phyloP scores from a whole-genome alignment of 352 stramenopile species.

The Pythium grandisporangium region DNA sequence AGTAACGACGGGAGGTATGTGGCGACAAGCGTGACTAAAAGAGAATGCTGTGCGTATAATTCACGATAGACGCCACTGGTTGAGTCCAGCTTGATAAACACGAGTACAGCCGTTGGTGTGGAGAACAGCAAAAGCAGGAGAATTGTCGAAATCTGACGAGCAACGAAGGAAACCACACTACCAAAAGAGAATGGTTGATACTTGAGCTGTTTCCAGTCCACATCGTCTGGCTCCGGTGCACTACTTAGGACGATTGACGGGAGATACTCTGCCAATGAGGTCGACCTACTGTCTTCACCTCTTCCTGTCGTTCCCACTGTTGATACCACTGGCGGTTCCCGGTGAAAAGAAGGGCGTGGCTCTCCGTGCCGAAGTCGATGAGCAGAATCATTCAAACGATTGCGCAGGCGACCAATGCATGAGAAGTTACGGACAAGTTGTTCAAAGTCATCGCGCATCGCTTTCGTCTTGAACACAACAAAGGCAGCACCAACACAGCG shows the following conservation, averaged over 20 bases:
- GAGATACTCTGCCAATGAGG: conserved; percentile 27
- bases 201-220: conserved; percentile 68
- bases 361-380: conserved; percentile 5
- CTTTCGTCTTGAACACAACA: conserved; percentile 58
- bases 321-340: neutral
- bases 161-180: conserved; percentile 22
- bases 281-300: conserved; percentile 2
- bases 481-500: conserved; percentile 61
- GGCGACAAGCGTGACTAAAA: conserved; percentile 50
- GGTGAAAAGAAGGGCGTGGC: conserved; percentile 1
- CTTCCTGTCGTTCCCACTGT: no score
- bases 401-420: conserved; percentile 23
- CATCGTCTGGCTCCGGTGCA: conserved; percentile 66
- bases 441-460: conserved; percentile 50
- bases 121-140: conserved; percentile 60
- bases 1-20: conserved; percentile 69
- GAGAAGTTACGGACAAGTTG: conserved; percentile 33
- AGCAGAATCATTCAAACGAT: conserved; percentile 23
- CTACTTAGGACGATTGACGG: conserved; percentile 43
- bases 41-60: conserved; percentile 29
- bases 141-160: conserved; percentile 41
- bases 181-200: conserved; percentile 42
- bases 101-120: conserved; percentile 65
- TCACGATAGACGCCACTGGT: conserved; percentile 44
- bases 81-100: conserved; percentile 78